Conservation (phyloP, 805 yeast genomes). For the Saccharomyces cerevisiae region DNA sequence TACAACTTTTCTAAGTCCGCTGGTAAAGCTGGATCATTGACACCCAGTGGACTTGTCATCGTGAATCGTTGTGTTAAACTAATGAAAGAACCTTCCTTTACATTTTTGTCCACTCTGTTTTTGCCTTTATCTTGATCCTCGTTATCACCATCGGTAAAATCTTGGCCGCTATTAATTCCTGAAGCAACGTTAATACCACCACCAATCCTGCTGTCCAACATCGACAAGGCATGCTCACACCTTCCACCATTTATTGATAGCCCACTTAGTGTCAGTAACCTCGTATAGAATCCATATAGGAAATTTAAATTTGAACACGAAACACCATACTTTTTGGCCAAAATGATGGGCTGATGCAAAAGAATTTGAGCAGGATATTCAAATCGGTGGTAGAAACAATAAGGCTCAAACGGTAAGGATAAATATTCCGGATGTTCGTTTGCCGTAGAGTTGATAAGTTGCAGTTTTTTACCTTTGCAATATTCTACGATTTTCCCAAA, state of each 20-base stretch:
- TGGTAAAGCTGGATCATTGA: not conserved
- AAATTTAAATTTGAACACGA: conserved; percentile 23
- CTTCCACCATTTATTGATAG: conserved; percentile 23
- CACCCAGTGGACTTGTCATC: not conserved
- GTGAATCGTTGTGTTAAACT: not conserved
- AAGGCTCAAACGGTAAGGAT: conserved; percentile 29
- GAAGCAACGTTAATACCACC: not conserved
- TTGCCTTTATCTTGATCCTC: not conserved
- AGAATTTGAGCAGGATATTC: conserved; percentile 29
- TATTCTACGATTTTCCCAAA: conserved; percentile 15
- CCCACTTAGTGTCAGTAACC: conserved; percentile 24
- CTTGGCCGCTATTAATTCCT: not conserved
- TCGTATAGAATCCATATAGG: conserved; percentile 25
- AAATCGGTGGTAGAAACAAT: conserved; percentile 28
- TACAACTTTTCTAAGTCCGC: conserved; percentile 6
- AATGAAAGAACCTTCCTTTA: not conserved
- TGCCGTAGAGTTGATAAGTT: conserved; percentile 17
- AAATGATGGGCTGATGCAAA: conserved; percentile 21
- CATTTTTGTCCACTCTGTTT: not conserved
- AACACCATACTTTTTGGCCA: conserved; percentile 19
- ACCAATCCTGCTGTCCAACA: not conserved
- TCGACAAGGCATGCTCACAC: conserved; percentile 7
- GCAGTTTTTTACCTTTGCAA: conserved; percentile 18
- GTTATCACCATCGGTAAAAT: not conserved
- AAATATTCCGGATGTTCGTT: conserved; percentile 30